Conservation (phyloP, 2,329 filamentous ascomycete species). For the Fusarium sp. region DNA sequence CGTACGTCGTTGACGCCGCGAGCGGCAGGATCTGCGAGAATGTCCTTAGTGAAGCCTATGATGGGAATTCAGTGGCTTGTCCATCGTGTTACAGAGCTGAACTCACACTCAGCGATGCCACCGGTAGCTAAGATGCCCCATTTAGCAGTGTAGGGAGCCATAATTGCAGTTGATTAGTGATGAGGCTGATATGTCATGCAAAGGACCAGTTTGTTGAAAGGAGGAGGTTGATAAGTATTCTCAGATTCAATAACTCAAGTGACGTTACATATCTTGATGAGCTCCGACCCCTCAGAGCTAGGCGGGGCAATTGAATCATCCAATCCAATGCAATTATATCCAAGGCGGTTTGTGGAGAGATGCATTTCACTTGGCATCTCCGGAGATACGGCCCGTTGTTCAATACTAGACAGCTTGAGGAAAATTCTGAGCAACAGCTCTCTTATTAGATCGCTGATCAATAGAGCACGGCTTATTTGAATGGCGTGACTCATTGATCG, state of each 20-base stretch:
- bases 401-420: not conserved
- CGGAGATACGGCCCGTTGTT: slow-evolving; percentile 1
- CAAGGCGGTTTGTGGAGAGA: slow-evolving; percentile 4
- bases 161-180: slow-evolving; percentile 36
- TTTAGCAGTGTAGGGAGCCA: slow-evolving; percentile 61
- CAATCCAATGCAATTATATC: slow-evolving; percentile 11
- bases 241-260: not conserved
- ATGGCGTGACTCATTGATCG: not conserved
- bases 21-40: slow-evolving; percentile 75
- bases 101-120: slow-evolving; percentile 65
- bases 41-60: slow-evolving; percentile 76
- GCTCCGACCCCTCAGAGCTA: slow-evolving; percentile 24
- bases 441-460: not conserved
- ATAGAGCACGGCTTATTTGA: not conserved
- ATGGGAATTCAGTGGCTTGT: not conserved
- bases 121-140: slow-evolving; percentile 72
- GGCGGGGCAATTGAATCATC: slow-evolving; percentile 17
- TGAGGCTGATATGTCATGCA: not conserved
- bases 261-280: slow-evolving; percentile 20
- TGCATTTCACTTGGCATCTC: slow-evolving; percentile 21
- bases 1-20: slow-evolving; percentile 77
- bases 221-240: not conserved
- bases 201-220: not conserved
- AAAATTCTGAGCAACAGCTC: not conserved
- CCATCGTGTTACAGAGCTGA: not conserved